Percentiles rank a stretch among this genome's conserved stretches.
These are phyloP conservation scores for Fusarium sp. DNA, from an alignment of 2,329 filamentous ascomycete species.

Conservation along the genomic window DNA sequence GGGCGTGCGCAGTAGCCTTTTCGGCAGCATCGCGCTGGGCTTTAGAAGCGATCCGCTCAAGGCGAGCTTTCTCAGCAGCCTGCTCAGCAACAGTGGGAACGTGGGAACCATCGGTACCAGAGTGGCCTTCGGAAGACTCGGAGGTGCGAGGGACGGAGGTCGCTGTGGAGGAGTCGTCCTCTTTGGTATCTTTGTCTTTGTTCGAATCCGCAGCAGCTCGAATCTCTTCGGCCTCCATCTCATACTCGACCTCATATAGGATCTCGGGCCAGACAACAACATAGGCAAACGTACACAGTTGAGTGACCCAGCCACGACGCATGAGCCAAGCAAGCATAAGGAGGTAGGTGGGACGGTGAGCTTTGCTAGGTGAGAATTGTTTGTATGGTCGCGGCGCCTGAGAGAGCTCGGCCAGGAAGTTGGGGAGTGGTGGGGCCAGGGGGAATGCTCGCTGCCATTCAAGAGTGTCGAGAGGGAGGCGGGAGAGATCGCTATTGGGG, in stretches of 20 bases:
- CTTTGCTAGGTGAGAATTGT: conserved; percentile 84
- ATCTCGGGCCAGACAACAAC: conserved; percentile 86
- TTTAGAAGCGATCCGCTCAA: conserved; percentile 68
- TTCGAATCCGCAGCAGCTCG: conserved; percentile 52
- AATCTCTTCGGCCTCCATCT: conserved; percentile 75
- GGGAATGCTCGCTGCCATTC: conserved; percentile 85
- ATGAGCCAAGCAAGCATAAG: conserved; percentile 94
- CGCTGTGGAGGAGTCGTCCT: conserved; percentile 40
- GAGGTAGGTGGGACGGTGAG: conserved; percentile 88
- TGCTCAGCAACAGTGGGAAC: conserved; percentile 63
- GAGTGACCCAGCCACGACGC: conserved; percentile 92
- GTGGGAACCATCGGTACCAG: conserved; percentile 39
- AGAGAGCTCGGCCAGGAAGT: conserved; percentile 87
- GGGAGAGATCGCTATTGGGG: conserved; percentile 84
- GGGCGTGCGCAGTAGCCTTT: conserved; percentile 67
- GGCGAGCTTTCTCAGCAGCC: conserved; percentile 71
- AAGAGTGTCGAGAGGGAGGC: conserved; percentile 75
- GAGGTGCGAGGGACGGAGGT: conserved; percentile 43
- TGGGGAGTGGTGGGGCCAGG: conserved; percentile 82
- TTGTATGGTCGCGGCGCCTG: conserved; percentile 86
- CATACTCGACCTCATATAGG: conserved; percentile 81
- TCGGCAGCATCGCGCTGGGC: conserved; percentile 67
- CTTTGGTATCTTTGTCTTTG: conserved; percentile 43
- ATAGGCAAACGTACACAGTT: conserved; percentile 91
- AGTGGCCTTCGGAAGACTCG: conserved; percentile 45